Base-by-base conservation (phyloP, 192 early-diverging fungal species). In the Coemansia sp. region DNA sequence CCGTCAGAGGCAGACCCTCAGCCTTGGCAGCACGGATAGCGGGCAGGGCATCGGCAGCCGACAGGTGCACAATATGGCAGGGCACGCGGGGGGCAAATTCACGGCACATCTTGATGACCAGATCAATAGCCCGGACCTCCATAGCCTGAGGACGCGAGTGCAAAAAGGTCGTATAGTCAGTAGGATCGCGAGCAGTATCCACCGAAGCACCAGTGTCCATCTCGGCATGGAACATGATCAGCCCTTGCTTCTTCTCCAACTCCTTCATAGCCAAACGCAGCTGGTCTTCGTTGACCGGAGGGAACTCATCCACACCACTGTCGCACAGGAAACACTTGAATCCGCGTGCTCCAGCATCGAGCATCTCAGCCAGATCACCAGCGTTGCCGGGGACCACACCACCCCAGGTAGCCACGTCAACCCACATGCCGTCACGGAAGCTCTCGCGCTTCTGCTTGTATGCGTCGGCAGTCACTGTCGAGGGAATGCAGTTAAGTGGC, bases 321-420 rank as follows among this genome's bases (percentile, higher is more conserved):
- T 91, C 87, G 41, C 87, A 87, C 69, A 91, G 73, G 72, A 91
- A 91, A 53, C 88, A 85, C 60, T 91, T 91, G 76, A 91, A 91
- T 2, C 88, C 88, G 32, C 83, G 80, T 32, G 86, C 87, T 25
- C 88, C 88, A 0, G 51, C 77, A 9, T 82, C 74, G 18, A 87
- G 77, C 49, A 91, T 74, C 9, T 80, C 78, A 5, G 68, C 59
- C 9, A 91, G 68, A n/a, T 88, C 80, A n/a, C 49, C 30, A 0
- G 77, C 61, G 63, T 91, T 91, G 30, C 81, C 85, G 3, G 88
- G 88, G 3, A 91, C 83, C 0, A 91, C 78, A 28, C 88, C 88
- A 45, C 88, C 88, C 77, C 82, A 91, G 47, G 86, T 85, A 9
- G 81, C 88, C 28, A 87, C 85, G 53, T 91, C 88, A 2, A 88